Evolutionary conservation across 2,329 filamentous ascomycete species (phyloP).

Genomic region (Rhinocladiella mackenziei): DNA sequence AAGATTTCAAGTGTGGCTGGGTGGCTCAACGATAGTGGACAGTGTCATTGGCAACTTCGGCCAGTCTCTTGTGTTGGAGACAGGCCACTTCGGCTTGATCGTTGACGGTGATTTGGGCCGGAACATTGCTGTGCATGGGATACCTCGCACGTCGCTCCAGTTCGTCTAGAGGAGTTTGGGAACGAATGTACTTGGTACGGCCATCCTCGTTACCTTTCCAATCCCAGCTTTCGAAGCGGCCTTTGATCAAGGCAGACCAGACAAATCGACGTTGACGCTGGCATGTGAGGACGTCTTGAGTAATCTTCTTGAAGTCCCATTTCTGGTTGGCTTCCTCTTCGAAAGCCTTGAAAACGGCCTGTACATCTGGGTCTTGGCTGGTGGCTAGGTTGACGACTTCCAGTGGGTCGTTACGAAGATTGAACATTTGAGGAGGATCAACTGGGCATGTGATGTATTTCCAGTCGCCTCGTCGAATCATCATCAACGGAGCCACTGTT

Average conservation of each 20-base stretch:
- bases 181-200: slow-evolving; percentile 71
- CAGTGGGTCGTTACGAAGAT: slow-evolving; percentile 68
- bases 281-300: slow-evolving; percentile 66
- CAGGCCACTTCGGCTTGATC: slow-evolving; percentile 16
- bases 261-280: slow-evolving; percentile 76
- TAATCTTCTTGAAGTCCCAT: slow-evolving; percentile 80
- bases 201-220: slow-evolving; percentile 53
- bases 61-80: slow-evolving; percentile 16
- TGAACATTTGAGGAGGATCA: slow-evolving; percentile 80
- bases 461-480: slow-evolving; percentile 86
- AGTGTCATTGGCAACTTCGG: slow-evolving; percentile 21
- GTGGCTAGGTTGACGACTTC: slow-evolving; percentile 69
- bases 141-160: slow-evolving; percentile 72
- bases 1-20: no score
- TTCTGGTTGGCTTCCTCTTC: slow-evolving; percentile 66
- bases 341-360: slow-evolving; percentile 53
- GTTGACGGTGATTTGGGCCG: slow-evolving; percentile 15
- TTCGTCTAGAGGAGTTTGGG: slow-evolving; percentile 74
- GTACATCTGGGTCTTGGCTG: slow-evolving; percentile 41
- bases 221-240: slow-evolving; percentile 78
- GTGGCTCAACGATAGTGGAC: slow-evolving; percentile 21
- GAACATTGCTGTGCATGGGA: slow-evolving; percentile 42
- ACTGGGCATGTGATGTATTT: slow-evolving; percentile 85
- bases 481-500: slow-evolving; percentile 82
- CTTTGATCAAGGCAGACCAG: slow-evolving; percentile 73